Conservation (phyloP, 2,329 filamentous ascomycete genomes). For the Fusarium phyllophilum region DNA sequence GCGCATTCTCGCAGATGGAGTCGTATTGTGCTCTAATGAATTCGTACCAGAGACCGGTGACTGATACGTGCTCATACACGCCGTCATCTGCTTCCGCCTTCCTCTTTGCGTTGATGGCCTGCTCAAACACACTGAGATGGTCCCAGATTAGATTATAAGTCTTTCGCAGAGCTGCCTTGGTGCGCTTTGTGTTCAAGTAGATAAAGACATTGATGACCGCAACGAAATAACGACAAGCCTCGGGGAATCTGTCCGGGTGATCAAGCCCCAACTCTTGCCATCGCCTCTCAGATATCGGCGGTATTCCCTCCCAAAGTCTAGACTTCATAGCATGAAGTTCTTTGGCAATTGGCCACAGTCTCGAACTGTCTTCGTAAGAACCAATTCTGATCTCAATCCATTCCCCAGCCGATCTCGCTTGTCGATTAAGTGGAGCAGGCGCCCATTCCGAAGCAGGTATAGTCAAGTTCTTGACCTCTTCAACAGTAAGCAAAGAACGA, state of each 20-base stretch:
- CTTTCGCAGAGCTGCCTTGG: constrained; percentile 34
- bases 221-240: constrained; percentile 39
- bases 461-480: constrained; percentile 19
- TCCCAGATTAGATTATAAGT: constrained; percentile 45
- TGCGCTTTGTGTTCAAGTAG: constrained; percentile 39
- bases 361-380: constrained; percentile 28
- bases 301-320: constrained; percentile 44
- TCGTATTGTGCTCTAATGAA: constrained; percentile 41
- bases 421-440: constrained; percentile 30
- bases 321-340: constrained; percentile 46
- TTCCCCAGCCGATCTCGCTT: constrained; percentile 1
- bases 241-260: constrained; percentile 32
- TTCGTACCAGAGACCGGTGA: constrained; percentile 41
- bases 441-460: constrained; percentile 38
- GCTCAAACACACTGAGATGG: constrained; percentile 39
- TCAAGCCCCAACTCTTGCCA: constrained; percentile 42
- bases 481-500: not conserved
- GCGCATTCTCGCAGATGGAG: constrained; percentile 31
- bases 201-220: constrained; percentile 40
- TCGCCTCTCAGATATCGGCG: constrained; percentile 42
- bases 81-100: not conserved
- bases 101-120: constrained; percentile 39
- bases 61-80: not conserved
- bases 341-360: constrained; percentile 38
- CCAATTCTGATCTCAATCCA: constrained; percentile 31